Percentiles rank a stretch among this genome's conserved stretches.
phyloP scores from a whole-genome alignment of 371 early-diverging fungal species.

The Thermomucor indicae-seudaticae region DNA sequence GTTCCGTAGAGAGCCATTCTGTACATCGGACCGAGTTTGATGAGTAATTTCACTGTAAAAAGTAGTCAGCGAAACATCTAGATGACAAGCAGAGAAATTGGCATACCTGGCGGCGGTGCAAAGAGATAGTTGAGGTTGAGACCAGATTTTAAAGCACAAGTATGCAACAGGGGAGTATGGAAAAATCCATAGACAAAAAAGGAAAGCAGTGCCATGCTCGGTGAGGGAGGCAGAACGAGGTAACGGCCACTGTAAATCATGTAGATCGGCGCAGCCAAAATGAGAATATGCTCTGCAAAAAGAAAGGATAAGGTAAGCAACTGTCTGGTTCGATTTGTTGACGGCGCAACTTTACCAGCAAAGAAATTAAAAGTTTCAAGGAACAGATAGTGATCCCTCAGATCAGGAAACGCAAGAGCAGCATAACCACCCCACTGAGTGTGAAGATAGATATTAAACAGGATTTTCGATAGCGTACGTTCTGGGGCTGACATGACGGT shows the following conservation, averaged over 20 bases:
- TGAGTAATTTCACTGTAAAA: slow-evolving; percentile 29
- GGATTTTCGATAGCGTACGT: slow-evolving; percentile 50
- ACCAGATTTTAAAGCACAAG: slow-evolving; percentile 47
- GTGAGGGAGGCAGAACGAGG: slow-evolving; percentile 49
- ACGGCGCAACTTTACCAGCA: slow-evolving; percentile 37
- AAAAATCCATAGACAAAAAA: slow-evolving; percentile 56
- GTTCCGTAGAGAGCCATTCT: slow-evolving; percentile 34
- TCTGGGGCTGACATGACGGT: slow-evolving; percentile 42
- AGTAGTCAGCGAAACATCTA: background rate
- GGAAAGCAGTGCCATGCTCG: slow-evolving; percentile 46
- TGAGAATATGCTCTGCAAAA: slow-evolving; percentile 47
- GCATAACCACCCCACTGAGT: slow-evolving; percentile 61
- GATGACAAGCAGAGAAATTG: background rate
- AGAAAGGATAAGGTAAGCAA: background rate
- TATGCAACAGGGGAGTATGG: slow-evolving; percentile 51
- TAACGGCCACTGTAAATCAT: slow-evolving; percentile 57
- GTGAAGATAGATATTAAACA: slow-evolving; percentile 60
- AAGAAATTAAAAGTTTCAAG: slow-evolving; percentile 60
- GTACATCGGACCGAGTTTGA: slow-evolving; percentile 36
- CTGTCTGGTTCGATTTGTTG: background rate
- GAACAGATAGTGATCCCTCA: slow-evolving; percentile 47
- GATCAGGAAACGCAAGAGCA: slow-evolving; percentile 55
- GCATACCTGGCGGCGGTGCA: slow-evolving; percentile 54
- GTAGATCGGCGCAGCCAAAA: slow-evolving; percentile 52
- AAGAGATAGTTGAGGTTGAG: slow-evolving; percentile 60